Evolutionary conservation across 1,284 basidiomycete genomes (phyloP).

Genomic region (Cutaneotrichosporon sp.): DNA sequence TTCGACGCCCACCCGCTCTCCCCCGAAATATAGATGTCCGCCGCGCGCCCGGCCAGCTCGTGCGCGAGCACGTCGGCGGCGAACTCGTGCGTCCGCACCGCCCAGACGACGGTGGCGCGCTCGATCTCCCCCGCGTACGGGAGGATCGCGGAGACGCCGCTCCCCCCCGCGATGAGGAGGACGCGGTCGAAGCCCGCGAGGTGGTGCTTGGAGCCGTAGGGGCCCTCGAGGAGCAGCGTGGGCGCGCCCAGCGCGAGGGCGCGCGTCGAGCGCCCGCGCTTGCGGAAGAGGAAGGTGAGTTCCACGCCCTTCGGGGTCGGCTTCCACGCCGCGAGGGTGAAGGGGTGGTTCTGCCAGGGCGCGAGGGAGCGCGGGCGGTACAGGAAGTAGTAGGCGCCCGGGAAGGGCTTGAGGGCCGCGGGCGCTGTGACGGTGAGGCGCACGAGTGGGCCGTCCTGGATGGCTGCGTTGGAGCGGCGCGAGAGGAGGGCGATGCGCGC

Average conservation of each 20-base stretch:
- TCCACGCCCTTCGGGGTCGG: neutral
- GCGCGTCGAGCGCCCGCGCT: neutral
- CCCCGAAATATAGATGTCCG: too few relatives aligned
- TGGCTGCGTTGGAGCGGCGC: conserved; percentile 4
- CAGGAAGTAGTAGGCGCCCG: conserved; percentile 38
- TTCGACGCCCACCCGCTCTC: conserved; percentile 14
- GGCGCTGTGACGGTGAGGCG: conserved; percentile 13
- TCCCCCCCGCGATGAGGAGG: conserved; percentile 35
- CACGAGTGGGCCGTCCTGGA: too few relatives aligned
- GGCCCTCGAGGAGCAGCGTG: conserved; percentile 38
- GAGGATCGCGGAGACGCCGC: conserved; percentile 35
- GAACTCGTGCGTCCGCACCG: conserved; percentile 28
- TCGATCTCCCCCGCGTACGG: conserved; percentile 28
- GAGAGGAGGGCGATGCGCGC: conserved; percentile 29
- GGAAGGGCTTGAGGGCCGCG: conserved; percentile 21
- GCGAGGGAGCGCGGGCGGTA: conserved; percentile 31
- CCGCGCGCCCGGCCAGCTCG: conserved; percentile 22
- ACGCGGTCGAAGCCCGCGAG: conserved; percentile 30
- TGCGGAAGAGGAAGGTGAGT: conserved; percentile 28
- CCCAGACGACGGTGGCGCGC: conserved; percentile 27
- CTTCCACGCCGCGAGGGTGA: conserved; percentile 33
- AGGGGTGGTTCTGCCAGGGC: conserved; percentile 40
- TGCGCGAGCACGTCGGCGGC: conserved; percentile 30
- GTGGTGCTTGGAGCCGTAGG: conserved; percentile 33
- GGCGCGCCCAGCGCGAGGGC: neutral